These are phyloP conservation scores for Rubus idaeus DNA, from an alignment of 306 rosid species.

Conservation along the genomic window DNA sequence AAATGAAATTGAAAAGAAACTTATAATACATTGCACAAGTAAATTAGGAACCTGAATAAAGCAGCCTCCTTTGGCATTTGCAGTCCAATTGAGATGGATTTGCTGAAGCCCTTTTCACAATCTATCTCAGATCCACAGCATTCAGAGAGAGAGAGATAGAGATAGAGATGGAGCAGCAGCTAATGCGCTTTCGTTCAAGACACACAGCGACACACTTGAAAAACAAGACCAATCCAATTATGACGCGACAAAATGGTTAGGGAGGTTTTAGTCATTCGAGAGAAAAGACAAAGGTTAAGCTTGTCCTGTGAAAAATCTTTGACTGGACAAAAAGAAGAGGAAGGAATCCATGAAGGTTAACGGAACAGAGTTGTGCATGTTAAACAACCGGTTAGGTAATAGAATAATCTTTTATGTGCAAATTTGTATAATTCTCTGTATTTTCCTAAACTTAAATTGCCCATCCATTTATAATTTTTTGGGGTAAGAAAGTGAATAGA, in stretches of 20 bases:
- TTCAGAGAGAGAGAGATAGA: neutral
- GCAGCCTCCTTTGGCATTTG: neutral
- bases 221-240: neutral
- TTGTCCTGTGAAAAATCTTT: neutral
- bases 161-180: neutral
- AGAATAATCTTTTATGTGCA: no score
- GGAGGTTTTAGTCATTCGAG: neutral
- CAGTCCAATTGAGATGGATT: neutral
- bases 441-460: no score
- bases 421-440: no score
- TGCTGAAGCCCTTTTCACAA: neutral
- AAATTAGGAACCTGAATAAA: neutral
- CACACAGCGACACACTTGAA: neutral
- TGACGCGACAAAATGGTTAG: neutral
- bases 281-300: neutral
- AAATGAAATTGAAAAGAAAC: neutral
- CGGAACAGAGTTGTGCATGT: no score
- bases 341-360: no score
- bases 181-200: neutral
- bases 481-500: no score
- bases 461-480: no score
- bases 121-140: neutral
- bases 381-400: no score
- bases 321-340: no score
- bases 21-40: neutral